phyloP scores from a whole-genome alignment of 306 rosid species.

The Glycyrrhiza uralensis region DNA sequence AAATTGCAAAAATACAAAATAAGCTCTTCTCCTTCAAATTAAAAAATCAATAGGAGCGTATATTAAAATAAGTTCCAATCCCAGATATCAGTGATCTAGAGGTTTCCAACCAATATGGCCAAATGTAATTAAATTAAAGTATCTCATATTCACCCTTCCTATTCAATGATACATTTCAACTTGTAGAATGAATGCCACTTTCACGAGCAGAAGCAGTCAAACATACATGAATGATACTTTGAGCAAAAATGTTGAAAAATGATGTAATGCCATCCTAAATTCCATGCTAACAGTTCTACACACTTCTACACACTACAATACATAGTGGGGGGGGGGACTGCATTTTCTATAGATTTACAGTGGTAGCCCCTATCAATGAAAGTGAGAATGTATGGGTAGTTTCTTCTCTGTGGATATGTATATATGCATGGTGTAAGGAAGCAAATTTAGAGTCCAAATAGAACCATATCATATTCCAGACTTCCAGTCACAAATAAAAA shows the following conservation, averaged over 20 bases:
- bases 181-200: slow-evolving; percentile 17
- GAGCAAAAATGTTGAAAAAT: neutral
- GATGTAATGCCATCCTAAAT: neutral
- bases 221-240: neutral
- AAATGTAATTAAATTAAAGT: neutral
- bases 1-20: neutral
- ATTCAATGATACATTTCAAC: slow-evolving; percentile 1
- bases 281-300: neutral
- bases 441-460: slow-evolving; percentile 10
- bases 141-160: neutral
- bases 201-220: neutral
- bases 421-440: neutral
- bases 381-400: slow-evolving; percentile 8
- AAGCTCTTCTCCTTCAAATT: neutral
- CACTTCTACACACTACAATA: neutral
- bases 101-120: neutral
- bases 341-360: slow-evolving; percentile 10
- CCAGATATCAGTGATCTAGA: neutral
- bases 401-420: slow-evolving; percentile 14
- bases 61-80: neutral
- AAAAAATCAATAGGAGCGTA: neutral
- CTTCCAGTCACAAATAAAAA: slow-evolving; percentile 14
- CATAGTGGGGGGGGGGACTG: neutral
- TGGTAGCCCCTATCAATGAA: slow-evolving; percentile 4
- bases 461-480: slow-evolving; percentile 3